Base-by-base conservation (phyloP, 495 filamentous ascomycete species). In the Cercophora sp. region DNA sequence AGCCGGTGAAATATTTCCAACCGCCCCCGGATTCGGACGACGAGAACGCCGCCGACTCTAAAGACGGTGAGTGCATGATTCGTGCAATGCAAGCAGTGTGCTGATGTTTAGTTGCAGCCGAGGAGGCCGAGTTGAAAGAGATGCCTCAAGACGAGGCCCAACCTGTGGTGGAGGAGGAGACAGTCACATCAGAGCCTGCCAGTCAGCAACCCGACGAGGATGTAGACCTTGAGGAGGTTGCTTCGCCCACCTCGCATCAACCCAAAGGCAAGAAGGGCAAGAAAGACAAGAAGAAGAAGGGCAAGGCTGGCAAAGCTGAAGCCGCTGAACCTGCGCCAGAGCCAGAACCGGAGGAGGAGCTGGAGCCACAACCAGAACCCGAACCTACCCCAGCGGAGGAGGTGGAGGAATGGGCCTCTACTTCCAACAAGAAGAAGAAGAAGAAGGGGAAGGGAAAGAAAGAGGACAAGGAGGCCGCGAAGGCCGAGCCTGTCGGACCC, bases 1-100 rank as follows among this genome's bases (percentile, higher is more conserved):
- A 64, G 39, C 47, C 67, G 23, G 59, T 74, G 43, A 51, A 70
- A 52, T 73, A 66, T 57, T 60, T 67, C 50, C 16, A 69, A 45
- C 37, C 46, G 6, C 46, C 46, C 16, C 13, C 51, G 15, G 70
- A 72, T 35, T 52, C 59, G 25, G 74, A 71, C 16, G 47, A 63
- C 34, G 64, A 60, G 37, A 54, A 55, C 51, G 55, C 58, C 10
- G 58, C 51, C 41, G 54, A 52, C n/a, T 34, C 27, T 16, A 36
- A 39, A 8, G 58, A 42, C 8, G 54, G 55, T 54, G 36, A 61
- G 59, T 52, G 2, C 16, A 24, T n/a, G n/a, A n/a, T n/a, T n/a
- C n/a, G n/a, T n/a, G n/a, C n/a, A n/a, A n/a, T n/a, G n/a, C n/a
- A n/a, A n/a, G n/a, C n/a, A n/a, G n/a, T n/a, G n/a, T n/a, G n/a